Evolutionary conservation across 2,329 filamentous ascomycete genomes (phyloP).

Genomic region (Coleophoma eucalyptorum): DNA sequence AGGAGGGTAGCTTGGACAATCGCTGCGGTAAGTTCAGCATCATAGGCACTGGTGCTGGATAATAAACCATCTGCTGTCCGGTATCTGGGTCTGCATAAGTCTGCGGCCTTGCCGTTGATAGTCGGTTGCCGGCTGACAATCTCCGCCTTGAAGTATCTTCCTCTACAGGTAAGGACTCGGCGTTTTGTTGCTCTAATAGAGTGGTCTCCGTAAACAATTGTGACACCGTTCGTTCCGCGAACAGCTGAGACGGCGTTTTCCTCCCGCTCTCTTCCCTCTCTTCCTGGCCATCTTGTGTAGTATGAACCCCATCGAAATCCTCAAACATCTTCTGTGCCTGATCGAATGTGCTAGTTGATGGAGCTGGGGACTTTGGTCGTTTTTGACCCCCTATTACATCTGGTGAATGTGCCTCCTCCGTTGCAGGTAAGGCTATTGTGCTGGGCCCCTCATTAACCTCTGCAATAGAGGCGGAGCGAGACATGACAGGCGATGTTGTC

Average conservation of each 20-base stretch:
- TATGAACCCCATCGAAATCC: constrained; percentile 81
- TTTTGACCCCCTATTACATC: constrained; percentile 10
- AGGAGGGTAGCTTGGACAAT: constrained; percentile 69
- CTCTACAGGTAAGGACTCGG: constrained; percentile 6
- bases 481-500: constrained; percentile 15
- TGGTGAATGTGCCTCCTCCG: constrained; percentile 8
- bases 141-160: constrained; percentile 10
- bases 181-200: constrained; percentile 2
- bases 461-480: constrained; percentile 18
- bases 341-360: constrained; percentile 47
- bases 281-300: constrained; percentile 23
- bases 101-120: constrained; percentile 36
- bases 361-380: constrained; percentile 18
- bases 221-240: background rate
- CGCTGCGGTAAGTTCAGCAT: constrained; percentile 91
- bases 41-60: constrained; percentile 89
- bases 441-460: constrained; percentile 21
- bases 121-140: constrained; percentile 10
- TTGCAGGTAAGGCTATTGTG: constrained; percentile 18
- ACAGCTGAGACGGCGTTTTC: background rate
- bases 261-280: constrained; percentile 1
- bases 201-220: constrained; percentile 11
- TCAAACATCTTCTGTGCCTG: constrained; percentile 66
- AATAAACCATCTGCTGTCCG: constrained; percentile 84
- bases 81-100: constrained; percentile 62